A percentile compares a stretch with the other conserved stretches of the same genome.
phyloP scores from a whole-genome alignment of 140 eudicot genomes.

The Senecio squalidus region DNA sequence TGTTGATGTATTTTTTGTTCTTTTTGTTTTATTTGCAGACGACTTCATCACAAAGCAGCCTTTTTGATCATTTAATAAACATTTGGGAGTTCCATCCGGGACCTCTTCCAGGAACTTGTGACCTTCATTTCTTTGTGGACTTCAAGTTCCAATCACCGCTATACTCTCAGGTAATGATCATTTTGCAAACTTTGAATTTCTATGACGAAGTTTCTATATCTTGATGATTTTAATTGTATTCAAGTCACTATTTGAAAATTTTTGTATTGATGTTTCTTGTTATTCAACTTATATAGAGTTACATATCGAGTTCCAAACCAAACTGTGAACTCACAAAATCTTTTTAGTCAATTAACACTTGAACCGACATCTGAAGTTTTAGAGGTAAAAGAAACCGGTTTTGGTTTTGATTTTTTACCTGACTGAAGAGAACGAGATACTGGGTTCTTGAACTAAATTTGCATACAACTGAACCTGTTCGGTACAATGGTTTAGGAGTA shows the following conservation, averaged over 20 bases:
- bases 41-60: constrained; percentile 73
- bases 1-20: constrained; percentile 2
- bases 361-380: too few relatives aligned
- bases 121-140: constrained; percentile 84
- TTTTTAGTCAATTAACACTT: too few relatives aligned
- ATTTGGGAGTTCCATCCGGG: constrained; percentile 93
- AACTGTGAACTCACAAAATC: too few relatives aligned
- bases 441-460: too few relatives aligned
- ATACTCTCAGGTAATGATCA: constrained; percentile 68
- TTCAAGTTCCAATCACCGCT: constrained; percentile 95
- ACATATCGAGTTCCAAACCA: too few relatives aligned
- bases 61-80: constrained; percentile 95
- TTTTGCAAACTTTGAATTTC: constrained; percentile 4
- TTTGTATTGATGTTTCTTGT: background rate
- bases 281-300: too few relatives aligned
- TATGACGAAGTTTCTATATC: background rate
- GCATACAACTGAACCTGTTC: too few relatives aligned
- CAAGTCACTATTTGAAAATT: background rate
- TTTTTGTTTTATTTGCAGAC: constrained; percentile 46
- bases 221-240: background rate
- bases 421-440: too few relatives aligned
- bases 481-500: too few relatives aligned
- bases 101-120: constrained; percentile 79
- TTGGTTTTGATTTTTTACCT: too few relatives aligned
- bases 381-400: too few relatives aligned